These are phyloP conservation scores for Medicago arabica DNA, from an alignment of 306 rosid genomes.

Conservation along the genomic window DNA sequence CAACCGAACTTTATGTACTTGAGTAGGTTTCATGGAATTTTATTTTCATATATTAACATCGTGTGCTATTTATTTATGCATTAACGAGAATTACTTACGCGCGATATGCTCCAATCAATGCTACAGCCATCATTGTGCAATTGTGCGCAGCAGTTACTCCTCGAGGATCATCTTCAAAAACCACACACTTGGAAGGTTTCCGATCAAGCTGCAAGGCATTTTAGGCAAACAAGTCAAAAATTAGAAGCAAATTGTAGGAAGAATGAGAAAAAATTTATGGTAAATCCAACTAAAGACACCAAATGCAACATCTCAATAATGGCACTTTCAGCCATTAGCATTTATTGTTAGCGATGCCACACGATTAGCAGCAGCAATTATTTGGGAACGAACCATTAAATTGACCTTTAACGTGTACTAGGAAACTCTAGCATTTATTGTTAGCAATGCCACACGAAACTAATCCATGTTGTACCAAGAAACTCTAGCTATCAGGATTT, in stretches of 20 bases:
- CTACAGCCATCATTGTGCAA: constrained; percentile 98
- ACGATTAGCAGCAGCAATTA: not conserved
- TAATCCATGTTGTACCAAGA: not conserved
- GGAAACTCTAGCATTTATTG: too few species aligned
- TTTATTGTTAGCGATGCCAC: not conserved
- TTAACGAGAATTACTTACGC: constrained; percentile 65
- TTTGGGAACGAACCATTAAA: not conserved
- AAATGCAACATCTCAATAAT: not conserved
- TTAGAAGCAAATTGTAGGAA: constrained; percentile 8
- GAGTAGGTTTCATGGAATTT: constrained; percentile 11
- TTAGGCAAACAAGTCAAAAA: constrained; percentile 38
- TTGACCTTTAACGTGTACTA: too few species aligned
- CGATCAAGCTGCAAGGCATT: constrained; percentile 76
- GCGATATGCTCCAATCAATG: constrained; percentile 85
- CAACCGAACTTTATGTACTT: not conserved
- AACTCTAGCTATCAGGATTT: not conserved
- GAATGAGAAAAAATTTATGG: constrained; percentile 20
- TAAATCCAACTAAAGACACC: constrained; percentile 20
- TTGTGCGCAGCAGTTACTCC: constrained; percentile 98
- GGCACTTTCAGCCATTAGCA: not conserved
- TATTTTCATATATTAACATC: constrained; percentile 4
- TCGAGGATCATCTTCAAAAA: constrained; percentile 97
- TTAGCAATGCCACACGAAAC: not conserved
- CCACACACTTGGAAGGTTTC: constrained; percentile 96
- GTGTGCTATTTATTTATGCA: constrained; percentile 10